These are phyloP conservation scores for Backusella parvicylindrica DNA, from an alignment of 192 early-diverging fungal genomes.

Conservation along the genomic window DNA sequence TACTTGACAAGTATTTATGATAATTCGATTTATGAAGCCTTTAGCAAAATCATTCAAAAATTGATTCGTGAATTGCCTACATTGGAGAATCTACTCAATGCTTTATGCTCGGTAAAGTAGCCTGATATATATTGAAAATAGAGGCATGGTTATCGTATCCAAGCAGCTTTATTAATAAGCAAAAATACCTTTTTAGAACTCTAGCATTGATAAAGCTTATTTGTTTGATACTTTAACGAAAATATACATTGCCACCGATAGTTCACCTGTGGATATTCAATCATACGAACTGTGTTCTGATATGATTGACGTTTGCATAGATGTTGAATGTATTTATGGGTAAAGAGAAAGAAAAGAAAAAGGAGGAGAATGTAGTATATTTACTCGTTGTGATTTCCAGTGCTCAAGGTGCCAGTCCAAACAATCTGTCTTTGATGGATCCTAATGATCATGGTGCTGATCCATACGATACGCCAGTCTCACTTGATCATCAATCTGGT, in stretches of 20 bases:
- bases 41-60: conserved; percentile 91
- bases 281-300: conserved; percentile 91
- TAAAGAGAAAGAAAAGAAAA: conserved; percentile 8
- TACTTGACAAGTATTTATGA: conserved; percentile 94
- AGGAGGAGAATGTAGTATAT: neutral
- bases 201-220: conserved; percentile 95
- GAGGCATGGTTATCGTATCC: too few species aligned
- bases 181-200: too few species aligned
- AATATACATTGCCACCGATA: conserved; percentile 94
- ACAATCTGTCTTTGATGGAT: conserved; percentile 1
- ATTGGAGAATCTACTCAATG: conserved; percentile 88
- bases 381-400: neutral
- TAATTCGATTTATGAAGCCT: conserved; percentile 91
- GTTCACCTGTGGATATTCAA: conserved; percentile 84
- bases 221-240: conserved; percentile 87
- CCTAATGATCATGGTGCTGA: neutral
- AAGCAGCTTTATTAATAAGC: too few species aligned
- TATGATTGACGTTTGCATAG: conserved; percentile 91
- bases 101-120: conserved; percentile 79
- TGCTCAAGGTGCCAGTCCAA: conserved; percentile 6
- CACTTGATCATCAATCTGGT: neutral
- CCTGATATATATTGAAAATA: too few species aligned
- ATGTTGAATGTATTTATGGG: conserved; percentile 77
- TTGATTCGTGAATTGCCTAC: conserved; percentile 82
- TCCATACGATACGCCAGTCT: conserved; percentile 5